Evolutionary conservation across 768 basidiomycete genomes (phyloP).

Genomic region (Postia placenta): DNA sequence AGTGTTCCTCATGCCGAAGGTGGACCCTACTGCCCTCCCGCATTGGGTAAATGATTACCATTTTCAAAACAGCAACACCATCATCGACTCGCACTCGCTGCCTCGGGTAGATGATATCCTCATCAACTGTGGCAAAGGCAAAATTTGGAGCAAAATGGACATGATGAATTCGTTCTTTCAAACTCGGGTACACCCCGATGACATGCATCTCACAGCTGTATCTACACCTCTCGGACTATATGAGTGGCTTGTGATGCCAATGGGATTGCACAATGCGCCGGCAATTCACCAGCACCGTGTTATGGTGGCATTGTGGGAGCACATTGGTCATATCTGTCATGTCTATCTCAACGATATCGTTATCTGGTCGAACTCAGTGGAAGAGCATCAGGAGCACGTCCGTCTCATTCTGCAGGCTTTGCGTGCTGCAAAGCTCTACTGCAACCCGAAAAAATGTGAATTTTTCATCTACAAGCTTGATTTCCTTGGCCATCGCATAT

Average conservation of each 20-base stretch:
- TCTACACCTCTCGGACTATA: constrained; percentile 32
- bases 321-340: constrained; percentile 36
- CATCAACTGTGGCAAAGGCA: constrained; percentile 11
- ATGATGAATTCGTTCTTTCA: constrained; percentile 26
- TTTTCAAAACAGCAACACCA: constrained; percentile 11
- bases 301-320: constrained; percentile 23
- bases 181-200: constrained; percentile 22
- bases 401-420: constrained; percentile 14
- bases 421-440: constrained; percentile 17
- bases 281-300: constrained; percentile 27
- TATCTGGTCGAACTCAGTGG: constrained; percentile 33
- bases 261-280: constrained; percentile 30
- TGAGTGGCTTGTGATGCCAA: constrained; percentile 39
- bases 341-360: constrained; percentile 42
- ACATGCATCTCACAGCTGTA: constrained; percentile 30
- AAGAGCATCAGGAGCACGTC: constrained; percentile 21
- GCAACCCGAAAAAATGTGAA: constrained; percentile 22
- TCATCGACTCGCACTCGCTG: constrained; percentile 13
- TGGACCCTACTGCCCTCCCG: constrained; percentile 10
- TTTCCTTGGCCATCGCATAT: constrained; percentile 31
- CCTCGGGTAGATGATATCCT: constrained; percentile 17
- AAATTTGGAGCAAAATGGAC: constrained; percentile 11
- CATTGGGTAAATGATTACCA: constrained; percentile 20
- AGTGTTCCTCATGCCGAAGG: background rate
- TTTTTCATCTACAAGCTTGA: constrained; percentile 21